Evolutionary conservation across 495 filamentous ascomycete genomes (phyloP), one percentile per base, ranked within the genome.

Genomic region (Neurospora hispaniola): DNA sequence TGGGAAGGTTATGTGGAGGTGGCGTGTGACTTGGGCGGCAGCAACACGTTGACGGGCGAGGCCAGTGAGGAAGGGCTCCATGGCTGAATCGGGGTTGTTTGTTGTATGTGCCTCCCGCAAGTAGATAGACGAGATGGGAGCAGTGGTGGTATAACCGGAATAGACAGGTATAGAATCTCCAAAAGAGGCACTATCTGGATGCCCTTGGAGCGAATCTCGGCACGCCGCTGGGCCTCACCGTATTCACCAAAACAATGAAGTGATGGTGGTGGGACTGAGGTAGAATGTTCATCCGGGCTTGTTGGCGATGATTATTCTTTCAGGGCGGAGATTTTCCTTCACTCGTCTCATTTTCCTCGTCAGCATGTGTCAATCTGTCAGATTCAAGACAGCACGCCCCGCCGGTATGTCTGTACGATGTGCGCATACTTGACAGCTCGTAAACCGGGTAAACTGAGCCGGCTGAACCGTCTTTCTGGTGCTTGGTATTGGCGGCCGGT

Each of bases 1-100:
- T 77, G 76, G 76, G 54, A 66, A 40, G 71, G 12, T 5, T 77
- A 77, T 42, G 71, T 74, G 14, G 31, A 68, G 43, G 14, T 71
- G 40, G 68, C 72, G 39, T 69, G 62, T 41, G 54, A 42, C 16
- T 62, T 69, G 48, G 23, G 39, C 20, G 48, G 31, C 39, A 62
- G 41, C 41, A n/a, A 74, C n/a, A 39, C 42, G 20, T 43, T 31
- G 16, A 70, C 20, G 42, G 23, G 6, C 6, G 54, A 23, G 68
- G 38, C 18, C 48, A 23, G 16, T 20, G 40, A 73, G 38, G 16
- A 27, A 31, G 9, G 48, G 31, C 42, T 71, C 68, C 11, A 48
- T 66, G 70, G 42, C 48, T 38, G 23, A 12, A 71, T 71, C 35
- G 14, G 54, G 7, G 4, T 20, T 39, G 7, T 3, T 20, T 39